Conservation (phyloP, 2,329 filamentous ascomycete genomes). For the Xylaria polymorpha region DNA sequence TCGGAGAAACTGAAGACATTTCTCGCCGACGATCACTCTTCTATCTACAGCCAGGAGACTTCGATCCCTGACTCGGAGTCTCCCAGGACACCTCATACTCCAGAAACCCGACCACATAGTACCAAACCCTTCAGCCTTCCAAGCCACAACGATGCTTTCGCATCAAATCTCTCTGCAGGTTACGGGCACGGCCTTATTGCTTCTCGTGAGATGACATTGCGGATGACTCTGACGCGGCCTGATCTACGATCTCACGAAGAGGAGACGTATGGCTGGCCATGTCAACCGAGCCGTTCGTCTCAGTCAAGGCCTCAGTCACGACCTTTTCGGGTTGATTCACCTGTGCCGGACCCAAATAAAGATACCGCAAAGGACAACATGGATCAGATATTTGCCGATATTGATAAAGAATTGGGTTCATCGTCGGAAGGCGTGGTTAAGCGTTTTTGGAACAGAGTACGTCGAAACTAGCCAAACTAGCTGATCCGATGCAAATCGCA, state of each 20-base stretch:
- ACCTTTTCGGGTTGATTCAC: slow-evolving; percentile 50
- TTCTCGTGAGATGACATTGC: slow-evolving; percentile 91
- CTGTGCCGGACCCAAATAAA: slow-evolving; percentile 47
- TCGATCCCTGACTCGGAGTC: slow-evolving; percentile 70
- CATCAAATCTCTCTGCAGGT: slow-evolving; percentile 52
- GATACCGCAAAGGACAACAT: slow-evolving; percentile 63
- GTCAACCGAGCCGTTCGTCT: slow-evolving; percentile 48
- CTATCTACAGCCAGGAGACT: slow-evolving; percentile 65
- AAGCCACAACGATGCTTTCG: slow-evolving; percentile 45
- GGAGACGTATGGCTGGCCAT: slow-evolving; percentile 72
- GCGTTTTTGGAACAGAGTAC: slow-evolving; percentile 72
- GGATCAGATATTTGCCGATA: slow-evolving; percentile 63
- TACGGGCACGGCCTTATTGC: slow-evolving; percentile 65
- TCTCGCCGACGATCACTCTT: slow-evolving; percentile 63
- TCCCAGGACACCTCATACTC: slow-evolving; percentile 65
- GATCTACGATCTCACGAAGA: slow-evolving; percentile 83
- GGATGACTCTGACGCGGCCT: slow-evolving; percentile 92
- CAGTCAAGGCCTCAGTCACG: slow-evolving; percentile 42
- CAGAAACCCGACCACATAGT: slow-evolving; percentile 55
- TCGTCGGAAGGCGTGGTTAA: slow-evolving; percentile 65
- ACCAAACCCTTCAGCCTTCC: slow-evolving; percentile 39
- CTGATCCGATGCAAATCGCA: slow-evolving; percentile 1
- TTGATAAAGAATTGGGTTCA: slow-evolving; percentile 62
- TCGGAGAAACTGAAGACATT: slow-evolving; percentile 63
- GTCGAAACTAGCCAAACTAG: slow-evolving; percentile 51